Conservation (phyloP, 2,329 filamentous ascomycete genomes). For the Trichoderma sp. region DNA sequence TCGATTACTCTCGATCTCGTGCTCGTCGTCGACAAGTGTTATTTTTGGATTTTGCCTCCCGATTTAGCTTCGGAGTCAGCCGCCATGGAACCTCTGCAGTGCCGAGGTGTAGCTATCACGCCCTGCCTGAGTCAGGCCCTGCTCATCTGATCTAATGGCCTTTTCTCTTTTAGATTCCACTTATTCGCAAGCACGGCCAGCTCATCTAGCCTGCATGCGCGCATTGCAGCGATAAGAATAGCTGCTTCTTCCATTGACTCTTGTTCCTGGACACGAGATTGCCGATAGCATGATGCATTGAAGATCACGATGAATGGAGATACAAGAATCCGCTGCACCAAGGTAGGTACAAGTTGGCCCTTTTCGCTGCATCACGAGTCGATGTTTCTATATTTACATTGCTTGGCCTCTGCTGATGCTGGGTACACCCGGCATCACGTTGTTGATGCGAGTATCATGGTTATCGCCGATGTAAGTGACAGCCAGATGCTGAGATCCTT, state of each 20-base stretch:
- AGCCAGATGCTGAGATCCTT: not conserved
- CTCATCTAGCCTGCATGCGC: not conserved
- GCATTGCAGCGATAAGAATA: not conserved
- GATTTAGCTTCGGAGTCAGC: not conserved
- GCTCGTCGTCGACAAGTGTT: not conserved
- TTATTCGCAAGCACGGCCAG: not conserved
- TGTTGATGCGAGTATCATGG: too few relatives aligned
- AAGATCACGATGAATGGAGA: not conserved
- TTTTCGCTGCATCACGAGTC: not conserved
- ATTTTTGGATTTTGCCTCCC: not conserved
- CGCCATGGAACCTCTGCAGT: too few relatives aligned
- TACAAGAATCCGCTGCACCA: conserved; percentile 1
- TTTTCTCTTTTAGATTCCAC: not conserved
- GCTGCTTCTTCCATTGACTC: too few relatives aligned
- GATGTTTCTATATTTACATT: not conserved
- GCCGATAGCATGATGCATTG: not conserved
- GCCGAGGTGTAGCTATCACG: too few relatives aligned
- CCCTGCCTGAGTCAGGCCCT: not conserved
- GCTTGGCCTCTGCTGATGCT: too few relatives aligned
- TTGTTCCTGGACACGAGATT: not conserved
- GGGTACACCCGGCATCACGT: too few relatives aligned
- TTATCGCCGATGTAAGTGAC: too few relatives aligned
- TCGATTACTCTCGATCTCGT: not conserved
- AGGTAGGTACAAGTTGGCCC: not conserved
- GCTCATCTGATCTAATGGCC: conserved; percentile 2